Percentiles rank a stretch among this genome's conserved stretches.
Conservation (phyloP, 208 protist species). For the Entamoeba invadens region DNA sequence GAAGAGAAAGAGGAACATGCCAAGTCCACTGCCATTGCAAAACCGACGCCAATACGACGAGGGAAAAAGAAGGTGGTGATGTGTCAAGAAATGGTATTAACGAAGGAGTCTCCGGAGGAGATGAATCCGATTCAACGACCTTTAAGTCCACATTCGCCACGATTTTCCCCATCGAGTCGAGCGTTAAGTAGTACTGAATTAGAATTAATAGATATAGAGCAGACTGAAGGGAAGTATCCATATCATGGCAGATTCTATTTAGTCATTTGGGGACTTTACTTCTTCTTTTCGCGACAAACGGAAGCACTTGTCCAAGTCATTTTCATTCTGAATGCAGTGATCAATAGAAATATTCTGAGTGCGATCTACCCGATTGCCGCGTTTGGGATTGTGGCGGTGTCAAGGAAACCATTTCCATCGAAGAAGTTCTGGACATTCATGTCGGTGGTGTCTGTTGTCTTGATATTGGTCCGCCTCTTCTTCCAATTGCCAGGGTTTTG, state of each 20-base stretch:
- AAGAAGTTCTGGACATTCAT: background rate
- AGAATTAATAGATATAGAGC: background rate
- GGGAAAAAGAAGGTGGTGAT: no score
- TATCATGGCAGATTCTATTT: background rate
- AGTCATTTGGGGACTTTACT: background rate
- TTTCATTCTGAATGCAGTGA: background rate
- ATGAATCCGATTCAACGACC: no score
- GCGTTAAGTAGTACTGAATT: background rate
- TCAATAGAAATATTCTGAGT: background rate
- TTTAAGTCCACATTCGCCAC: no score
- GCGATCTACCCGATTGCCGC: background rate
- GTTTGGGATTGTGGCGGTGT: background rate
- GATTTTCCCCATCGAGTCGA: background rate
- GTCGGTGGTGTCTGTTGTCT: background rate
- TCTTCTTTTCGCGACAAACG: background rate
- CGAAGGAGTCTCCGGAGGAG: no score
- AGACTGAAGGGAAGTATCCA: background rate
- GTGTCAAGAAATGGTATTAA: no score
- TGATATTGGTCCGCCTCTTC: background rate
- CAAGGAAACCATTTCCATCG: background rate
- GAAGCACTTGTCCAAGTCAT: background rate
- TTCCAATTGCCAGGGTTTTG: background rate
- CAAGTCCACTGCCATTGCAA: no score
- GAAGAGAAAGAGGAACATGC: no score
- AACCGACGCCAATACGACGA: no score